Base-by-base conservation (phyloP, 768 basidiomycete genomes). In the Brasilioporus rufonigricans region DNA sequence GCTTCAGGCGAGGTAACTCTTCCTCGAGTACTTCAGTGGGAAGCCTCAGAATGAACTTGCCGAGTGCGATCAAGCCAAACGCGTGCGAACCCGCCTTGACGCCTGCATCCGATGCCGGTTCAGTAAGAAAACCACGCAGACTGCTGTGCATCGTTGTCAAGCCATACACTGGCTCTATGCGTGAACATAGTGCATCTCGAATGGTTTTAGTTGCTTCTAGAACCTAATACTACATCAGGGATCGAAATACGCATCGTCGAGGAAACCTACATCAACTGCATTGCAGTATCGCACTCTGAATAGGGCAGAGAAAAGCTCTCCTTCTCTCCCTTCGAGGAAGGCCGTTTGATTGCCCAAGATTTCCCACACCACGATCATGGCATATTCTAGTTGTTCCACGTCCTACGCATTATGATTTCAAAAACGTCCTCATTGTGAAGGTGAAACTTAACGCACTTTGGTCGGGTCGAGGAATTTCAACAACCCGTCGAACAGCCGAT, bases 1-100 rank as follows among this genome's bases (percentile, higher is more conserved):
- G 72, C 63, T 83, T 84, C 50, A 94, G 69, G 35, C 89, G 84
- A 39, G 92, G 92, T 39, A 94, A 68, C 61, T 93, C 91, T 61
- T 94, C 92, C 69, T 93, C 91, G 21, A 93, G 81, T 50, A 94
- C 85, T 66, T 93, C 90, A 2, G 84, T 77, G 16, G 92, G 92
- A 18, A 94, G 76, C 33, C 86, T 83, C 53, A 93, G 70, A 57
- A 91, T 84, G 58, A 92, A 91, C 70, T 89, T 92, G 33, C 89
- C 91, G 13, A 94, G 70, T 1, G 87, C 90, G 59, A 92, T 84
- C 50, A 94, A 76, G 5, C 91, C 92, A 70, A 92, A 93, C 5
- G 90, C 89, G 65, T 86, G 86, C 1, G 87, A 83, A 13, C 82
- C 73, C 6, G 86, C 77, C 65, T 84, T 89, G 50, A 78, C 74